These are phyloP conservation scores for Podospora sp. DNA, from an alignment of 495 filamentous ascomycete species.

Conservation along the genomic window DNA sequence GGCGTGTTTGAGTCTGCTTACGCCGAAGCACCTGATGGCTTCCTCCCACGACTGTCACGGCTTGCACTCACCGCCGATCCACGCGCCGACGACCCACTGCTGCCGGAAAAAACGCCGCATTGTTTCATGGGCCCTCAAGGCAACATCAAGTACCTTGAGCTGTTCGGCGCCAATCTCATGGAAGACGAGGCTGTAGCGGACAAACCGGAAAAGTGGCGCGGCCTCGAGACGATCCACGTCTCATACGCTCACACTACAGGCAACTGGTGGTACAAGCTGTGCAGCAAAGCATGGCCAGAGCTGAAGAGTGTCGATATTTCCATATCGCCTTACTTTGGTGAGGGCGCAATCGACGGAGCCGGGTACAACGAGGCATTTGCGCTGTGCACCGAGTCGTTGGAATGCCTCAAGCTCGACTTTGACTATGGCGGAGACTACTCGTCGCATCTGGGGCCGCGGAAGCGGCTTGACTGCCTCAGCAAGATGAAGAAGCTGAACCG, in stretches of 20 bases:
- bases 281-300: background rate
- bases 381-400: constrained; percentile 5
- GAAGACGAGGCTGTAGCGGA: background rate
- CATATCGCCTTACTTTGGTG: background rate
- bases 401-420: background rate
- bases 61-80: background rate
- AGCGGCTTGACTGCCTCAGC: background rate
- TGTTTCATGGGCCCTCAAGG: background rate
- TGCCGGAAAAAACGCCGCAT: background rate
- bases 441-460: background rate
- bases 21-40: background rate
- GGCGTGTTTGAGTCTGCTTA: background rate
- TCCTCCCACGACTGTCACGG: background rate
- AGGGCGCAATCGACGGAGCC: background rate
- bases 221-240: background rate
- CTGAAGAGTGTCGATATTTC: background rate
- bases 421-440: too few species aligned
- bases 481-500: background rate
- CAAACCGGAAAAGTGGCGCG: background rate
- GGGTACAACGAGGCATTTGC: background rate
- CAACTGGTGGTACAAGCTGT: background rate
- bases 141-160: background rate
- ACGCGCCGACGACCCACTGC: background rate
- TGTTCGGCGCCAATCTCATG: background rate
- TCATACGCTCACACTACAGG: background rate